Conservation (phyloP, 129 eudicot species). For the Lactuca sativa region DNA sequence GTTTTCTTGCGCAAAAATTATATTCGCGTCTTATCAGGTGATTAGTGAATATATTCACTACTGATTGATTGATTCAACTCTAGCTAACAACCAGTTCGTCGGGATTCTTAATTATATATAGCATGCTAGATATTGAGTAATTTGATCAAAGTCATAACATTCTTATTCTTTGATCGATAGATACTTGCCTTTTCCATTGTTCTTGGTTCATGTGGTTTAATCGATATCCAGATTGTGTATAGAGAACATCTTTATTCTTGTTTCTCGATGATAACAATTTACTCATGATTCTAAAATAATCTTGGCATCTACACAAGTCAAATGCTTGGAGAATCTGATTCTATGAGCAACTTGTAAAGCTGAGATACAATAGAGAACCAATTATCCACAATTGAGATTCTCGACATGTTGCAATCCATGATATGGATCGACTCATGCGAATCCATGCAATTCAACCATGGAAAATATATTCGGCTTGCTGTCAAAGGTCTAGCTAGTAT, state of each 20-base stretch:
- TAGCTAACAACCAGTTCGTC: neutral
- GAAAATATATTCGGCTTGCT: conserved; percentile 13
- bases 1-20: neutral
- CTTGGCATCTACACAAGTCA: conserved; percentile 27
- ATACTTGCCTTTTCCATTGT: neutral
- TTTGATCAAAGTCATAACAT: neutral
- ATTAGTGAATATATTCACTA: conserved; percentile 20
- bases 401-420: conserved; percentile 3
- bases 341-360: conserved; percentile 24
- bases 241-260: neutral
- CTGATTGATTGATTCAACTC: conserved; percentile 3
- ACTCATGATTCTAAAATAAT: neutral
- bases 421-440: neutral
- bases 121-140: neutral
- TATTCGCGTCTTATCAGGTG: conserved; percentile 7
- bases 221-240: neutral
- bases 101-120: conserved; percentile 13
- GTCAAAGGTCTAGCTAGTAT: conserved; percentile 25
- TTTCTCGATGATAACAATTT: neutral
- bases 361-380: conserved; percentile 7
- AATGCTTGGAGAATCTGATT: conserved; percentile 27
- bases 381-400: conserved; percentile 11
- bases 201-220: neutral
- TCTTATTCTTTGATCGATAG: conserved; percentile 23
- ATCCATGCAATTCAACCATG: conserved; percentile 2